Evolutionary conservation across 2,329 filamentous ascomycete genomes (phyloP), one percentile per base, ranked within the genome.

Genomic region (Alternaria metachromatica): DNA sequence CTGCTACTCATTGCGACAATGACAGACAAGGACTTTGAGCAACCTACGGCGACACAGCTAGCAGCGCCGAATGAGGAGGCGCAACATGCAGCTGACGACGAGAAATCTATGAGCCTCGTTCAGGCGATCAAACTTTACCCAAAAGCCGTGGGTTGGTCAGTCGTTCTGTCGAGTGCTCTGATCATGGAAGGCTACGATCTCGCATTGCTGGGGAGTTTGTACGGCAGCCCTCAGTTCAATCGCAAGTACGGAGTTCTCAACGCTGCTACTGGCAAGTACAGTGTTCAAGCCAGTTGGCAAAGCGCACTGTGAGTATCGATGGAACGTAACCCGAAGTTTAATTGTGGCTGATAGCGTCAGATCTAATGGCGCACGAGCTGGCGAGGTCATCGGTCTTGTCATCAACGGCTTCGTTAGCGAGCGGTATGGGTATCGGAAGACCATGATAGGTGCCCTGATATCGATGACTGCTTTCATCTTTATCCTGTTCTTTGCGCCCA

Each of bases 101-200:
- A 84, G 64, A 81, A 83, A 60, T 77, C 72, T 43, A 84, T 84
- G 82, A 80, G 80, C n/a, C 82, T 97, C 64, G 71, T 86, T 72
- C 88, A 96, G 82, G 93, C 92, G 62, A 85, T 96, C 78, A 88
- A 84, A 73, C 84, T 95, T 20, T 97, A 97, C 75, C 93, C 92
- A 56, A 94, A 96, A 82, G 93, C 93, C 33, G 90, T 96, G 57
- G 86, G 83, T 11, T 97, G 92, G 92, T 93, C 90, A 72, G 76
- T 96, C 46, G 84, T 96, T 58, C 93, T 97, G 76, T 95, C 92
- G 7, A 94, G 91, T 1, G 93, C 91, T 76, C 93, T 97, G 76
- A 89, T 88, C 71, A 97, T 97, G 93, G 93, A 96, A 79, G 93
- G 92, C 7, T 96, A 94, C 80, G 92, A 96, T 77, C 85, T 95